Percentiles rank a stretch among this genome's conserved stretches.
Evolutionary conservation across 2,329 filamentous ascomycete species (phyloP).

Genomic region (Pseudogymnoascus destructans): DNA sequence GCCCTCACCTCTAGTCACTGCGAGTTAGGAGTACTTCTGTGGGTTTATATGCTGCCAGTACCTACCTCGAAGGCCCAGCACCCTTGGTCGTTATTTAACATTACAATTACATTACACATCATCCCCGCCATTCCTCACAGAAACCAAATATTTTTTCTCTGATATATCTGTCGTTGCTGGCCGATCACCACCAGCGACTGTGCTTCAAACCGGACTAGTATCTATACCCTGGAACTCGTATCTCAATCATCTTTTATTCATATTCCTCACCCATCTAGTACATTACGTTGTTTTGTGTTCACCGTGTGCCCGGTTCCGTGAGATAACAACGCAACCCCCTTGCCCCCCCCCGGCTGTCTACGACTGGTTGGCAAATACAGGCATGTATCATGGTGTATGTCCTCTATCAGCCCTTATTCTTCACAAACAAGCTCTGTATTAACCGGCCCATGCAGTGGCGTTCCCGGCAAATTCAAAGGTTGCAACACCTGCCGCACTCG

Average conservation of each 20-base stretch:
- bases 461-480: conserved; percentile 50
- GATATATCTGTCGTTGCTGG: not conserved
- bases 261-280: not conserved
- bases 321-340: not conserved
- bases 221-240: not conserved
- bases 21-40: not conserved
- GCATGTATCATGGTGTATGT: conserved; percentile 11
- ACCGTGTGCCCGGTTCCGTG: not conserved
- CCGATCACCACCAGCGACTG: not conserved
- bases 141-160: not conserved
- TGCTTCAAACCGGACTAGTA: not conserved
- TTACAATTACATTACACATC: not conserved
- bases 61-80: not conserved
- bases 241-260: not conserved
- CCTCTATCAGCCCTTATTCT: not conserved
- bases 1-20: not conserved
- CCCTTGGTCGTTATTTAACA: not conserved
- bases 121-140: not conserved
- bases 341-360: not conserved
- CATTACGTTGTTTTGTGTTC: not conserved
- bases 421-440: not conserved
- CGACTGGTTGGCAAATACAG: not conserved
- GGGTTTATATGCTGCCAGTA: not conserved
- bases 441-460: conserved; percentile 40
- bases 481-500: conserved; percentile 48